phyloP scores from a whole-genome alignment of 2,329 filamentous ascomycete species.

The Diaporthe eres region DNA sequence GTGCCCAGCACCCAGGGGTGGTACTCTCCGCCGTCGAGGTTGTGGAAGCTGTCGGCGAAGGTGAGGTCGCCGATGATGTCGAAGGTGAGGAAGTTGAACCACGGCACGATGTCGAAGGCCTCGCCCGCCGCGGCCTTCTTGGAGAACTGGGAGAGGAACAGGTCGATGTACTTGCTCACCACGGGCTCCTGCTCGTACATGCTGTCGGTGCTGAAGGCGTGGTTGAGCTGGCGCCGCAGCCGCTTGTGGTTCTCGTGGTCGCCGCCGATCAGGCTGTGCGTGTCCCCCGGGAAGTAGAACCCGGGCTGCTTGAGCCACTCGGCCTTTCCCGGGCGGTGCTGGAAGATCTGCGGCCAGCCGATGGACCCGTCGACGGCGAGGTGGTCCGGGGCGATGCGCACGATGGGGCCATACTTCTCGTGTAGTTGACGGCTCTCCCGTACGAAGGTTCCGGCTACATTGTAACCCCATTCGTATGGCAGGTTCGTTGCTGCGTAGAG shows the following conservation, averaged over 20 bases:
- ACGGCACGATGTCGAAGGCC: slow-evolving; percentile 23
- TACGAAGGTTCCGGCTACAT: background rate
- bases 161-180: slow-evolving; percentile 25
- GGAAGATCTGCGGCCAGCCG: slow-evolving; percentile 33
- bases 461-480: background rate
- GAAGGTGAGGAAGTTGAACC: slow-evolving; percentile 45
- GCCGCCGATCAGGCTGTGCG: background rate
- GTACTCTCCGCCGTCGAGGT: slow-evolving; percentile 38
- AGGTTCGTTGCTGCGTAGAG: slow-evolving; percentile 22
- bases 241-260: slow-evolving; percentile 23
- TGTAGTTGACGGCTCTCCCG: background rate
- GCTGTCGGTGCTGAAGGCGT: slow-evolving; percentile 37
- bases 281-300: background rate
- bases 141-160: slow-evolving; percentile 1
- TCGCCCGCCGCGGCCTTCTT: slow-evolving; percentile 30
- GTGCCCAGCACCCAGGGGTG: slow-evolving; percentile 43
- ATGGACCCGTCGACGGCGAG: slow-evolving; percentile 34
- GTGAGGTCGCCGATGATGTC: slow-evolving; percentile 44
- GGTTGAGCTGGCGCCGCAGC: slow-evolving; percentile 22
- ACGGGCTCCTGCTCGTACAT: slow-evolving; percentile 39
- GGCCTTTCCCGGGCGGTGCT: slow-evolving; percentile 28
- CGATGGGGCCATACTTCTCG: slow-evolving; percentile 36
- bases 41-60: slow-evolving; percentile 44
- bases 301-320: slow-evolving; percentile 26
- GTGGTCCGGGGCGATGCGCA: slow-evolving; percentile 23